Evolutionary conservation across 2,329 filamentous ascomycete genomes (phyloP).

Genomic region (Scedosporium aurantiacum): DNA sequence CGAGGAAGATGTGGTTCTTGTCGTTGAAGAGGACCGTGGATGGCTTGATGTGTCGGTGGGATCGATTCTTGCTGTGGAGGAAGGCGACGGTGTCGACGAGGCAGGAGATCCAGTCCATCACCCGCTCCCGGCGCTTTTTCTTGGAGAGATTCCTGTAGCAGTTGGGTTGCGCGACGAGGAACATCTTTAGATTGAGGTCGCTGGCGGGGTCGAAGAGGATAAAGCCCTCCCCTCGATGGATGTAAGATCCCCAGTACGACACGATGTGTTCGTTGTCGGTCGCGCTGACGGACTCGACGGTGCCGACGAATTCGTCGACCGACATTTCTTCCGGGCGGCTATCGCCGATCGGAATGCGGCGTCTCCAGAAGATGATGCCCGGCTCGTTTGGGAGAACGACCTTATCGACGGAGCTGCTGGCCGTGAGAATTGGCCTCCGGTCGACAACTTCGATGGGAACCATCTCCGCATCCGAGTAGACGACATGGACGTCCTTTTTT

Average conservation of each 20-base stretch:
- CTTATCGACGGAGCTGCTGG: conserved; percentile 36
- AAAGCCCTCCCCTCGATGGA: conserved; percentile 51
- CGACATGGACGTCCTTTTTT: conserved; percentile 46
- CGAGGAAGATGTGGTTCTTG: conserved; percentile 55
- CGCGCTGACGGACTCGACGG: conserved; percentile 46
- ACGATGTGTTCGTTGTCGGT: conserved; percentile 58
- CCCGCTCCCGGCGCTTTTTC: conserved; percentile 42
- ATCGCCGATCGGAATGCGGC: conserved; percentile 41
- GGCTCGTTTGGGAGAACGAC: conserved; percentile 53
- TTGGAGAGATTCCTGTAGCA: conserved; percentile 53
- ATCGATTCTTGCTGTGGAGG: conserved; percentile 52
- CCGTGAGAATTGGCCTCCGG: conserved; percentile 33
- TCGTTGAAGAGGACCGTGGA: conserved; percentile 58
- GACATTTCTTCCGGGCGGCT: conserved; percentile 29
- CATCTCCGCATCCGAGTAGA: conserved; percentile 56
- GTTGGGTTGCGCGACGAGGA: conserved; percentile 52
- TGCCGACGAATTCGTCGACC: conserved; percentile 45
- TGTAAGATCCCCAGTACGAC: conserved; percentile 63
- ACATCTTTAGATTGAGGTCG: conserved; percentile 56
- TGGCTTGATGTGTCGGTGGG: conserved; percentile 59
- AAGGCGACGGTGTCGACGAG: conserved; percentile 57
- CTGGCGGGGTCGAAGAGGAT: conserved; percentile 55
- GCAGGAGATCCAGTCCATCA: conserved; percentile 68
- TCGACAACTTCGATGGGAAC: conserved; percentile 59
- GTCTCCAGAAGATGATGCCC: conserved; percentile 44